Evolutionary conservation across 2,329 filamentous ascomycete species (phyloP).

Genomic region (Fusarium sp.): DNA sequence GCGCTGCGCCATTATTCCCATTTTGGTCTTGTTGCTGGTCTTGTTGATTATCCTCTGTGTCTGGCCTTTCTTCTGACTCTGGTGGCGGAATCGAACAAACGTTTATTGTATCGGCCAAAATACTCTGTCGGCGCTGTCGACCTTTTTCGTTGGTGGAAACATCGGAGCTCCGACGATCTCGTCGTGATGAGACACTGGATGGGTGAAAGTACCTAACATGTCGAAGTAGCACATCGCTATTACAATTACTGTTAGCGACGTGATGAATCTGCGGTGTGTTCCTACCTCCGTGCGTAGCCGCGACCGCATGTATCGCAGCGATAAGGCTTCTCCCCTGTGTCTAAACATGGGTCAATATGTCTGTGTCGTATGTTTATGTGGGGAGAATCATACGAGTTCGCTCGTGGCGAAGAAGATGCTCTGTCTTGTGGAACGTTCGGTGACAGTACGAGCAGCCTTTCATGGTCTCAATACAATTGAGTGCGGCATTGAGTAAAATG

Average conservation of each 20-base stretch:
- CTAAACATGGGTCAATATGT: neutral
- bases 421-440: slow-evolving; percentile 4
- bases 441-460: slow-evolving; percentile 7
- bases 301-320: slow-evolving; percentile 16
- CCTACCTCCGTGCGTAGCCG: neutral
- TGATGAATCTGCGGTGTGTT: rapidly evolving
- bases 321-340: slow-evolving; percentile 35
- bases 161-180: neutral
- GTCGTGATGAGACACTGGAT: neutral
- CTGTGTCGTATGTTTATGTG: neutral
- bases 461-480: neutral
- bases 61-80: neutral
- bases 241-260: rapidly evolving
- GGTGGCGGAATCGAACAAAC: neutral
- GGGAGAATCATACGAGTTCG: neutral
- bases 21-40: neutral
- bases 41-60: neutral
- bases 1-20: rapidly evolving
- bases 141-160: neutral
- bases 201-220: slow-evolving; percentile 5
- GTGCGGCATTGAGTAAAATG: neutral
- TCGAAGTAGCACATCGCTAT: slow-evolving; percentile 8
- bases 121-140: neutral
- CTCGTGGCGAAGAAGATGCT: slow-evolving; percentile 8
- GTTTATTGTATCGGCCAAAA: neutral